Percentiles rank a stretch among this genome's conserved stretches.
phyloP scores from a whole-genome alignment of 768 basidiomycete genomes.

The Trametes villosa region DNA sequence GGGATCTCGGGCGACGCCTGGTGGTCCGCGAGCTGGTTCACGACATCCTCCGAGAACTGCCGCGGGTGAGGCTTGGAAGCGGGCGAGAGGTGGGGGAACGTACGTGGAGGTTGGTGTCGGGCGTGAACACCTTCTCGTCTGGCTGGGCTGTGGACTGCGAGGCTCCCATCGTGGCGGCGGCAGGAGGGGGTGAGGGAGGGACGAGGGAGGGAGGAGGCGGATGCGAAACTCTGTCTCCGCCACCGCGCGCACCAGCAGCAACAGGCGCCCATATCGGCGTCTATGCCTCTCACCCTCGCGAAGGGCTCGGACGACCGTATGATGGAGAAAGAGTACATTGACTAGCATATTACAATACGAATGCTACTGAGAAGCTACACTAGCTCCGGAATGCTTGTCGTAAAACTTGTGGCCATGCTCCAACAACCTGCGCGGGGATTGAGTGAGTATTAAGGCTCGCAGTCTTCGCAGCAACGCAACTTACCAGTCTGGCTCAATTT shows the following conservation, averaged over 20 bases:
- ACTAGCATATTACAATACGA: too few relatives aligned
- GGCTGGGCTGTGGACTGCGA: conserved; percentile 62
- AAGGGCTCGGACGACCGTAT: too few relatives aligned
- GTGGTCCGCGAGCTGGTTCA: conserved; percentile 76
- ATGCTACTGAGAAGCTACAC: conserved; percentile 17
- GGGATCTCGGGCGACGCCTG: conserved; percentile 60
- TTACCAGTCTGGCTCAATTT: conserved; percentile 94
- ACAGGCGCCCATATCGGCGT: background rate
- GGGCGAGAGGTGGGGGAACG: conserved; percentile 3
- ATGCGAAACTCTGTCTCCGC: too few relatives aligned
- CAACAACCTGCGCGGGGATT: conserved; percentile 47
- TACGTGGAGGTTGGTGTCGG: conserved; percentile 46
- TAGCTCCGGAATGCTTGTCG: conserved; percentile 34
- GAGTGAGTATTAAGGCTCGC: too few relatives aligned
- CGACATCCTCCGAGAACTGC: conserved; percentile 84
- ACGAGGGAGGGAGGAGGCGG: too few relatives aligned
- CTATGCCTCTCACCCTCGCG: too few relatives aligned
- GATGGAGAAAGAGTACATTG: too few relatives aligned
- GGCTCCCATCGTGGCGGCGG: conserved; percentile 57
- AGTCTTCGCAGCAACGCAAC: conserved; percentile 7
- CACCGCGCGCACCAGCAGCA: background rate
- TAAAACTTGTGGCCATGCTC: conserved; percentile 55
- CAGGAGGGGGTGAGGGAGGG: background rate
- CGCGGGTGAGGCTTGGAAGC: conserved; percentile 5
- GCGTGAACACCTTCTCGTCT: conserved; percentile 57